Base-by-base conservation (phyloP, 495 filamentous ascomycete species). In the Cercophora newfieldiana region DNA sequence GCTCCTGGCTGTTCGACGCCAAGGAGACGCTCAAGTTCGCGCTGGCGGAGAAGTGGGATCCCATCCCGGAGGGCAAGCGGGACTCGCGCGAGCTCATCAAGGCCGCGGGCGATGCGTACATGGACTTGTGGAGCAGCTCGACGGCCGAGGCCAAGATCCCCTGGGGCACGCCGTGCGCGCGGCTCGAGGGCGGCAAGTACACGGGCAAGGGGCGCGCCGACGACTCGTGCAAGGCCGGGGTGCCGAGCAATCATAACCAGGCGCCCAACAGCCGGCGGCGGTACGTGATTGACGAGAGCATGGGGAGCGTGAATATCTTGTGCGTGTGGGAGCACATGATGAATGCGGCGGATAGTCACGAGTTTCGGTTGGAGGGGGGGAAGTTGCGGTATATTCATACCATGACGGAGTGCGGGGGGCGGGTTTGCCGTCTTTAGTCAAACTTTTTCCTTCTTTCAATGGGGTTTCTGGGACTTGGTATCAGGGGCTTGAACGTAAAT, bases 351-450 rank as follows among this genome's bases (percentile, higher is more conserved):
- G 80, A 81, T 31, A 75, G 72, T 47, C 80, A 81, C 33, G 75
- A 79, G 69, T 82, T 81, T 59, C 71, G 80, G 12, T 50, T 82
- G 0, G 79, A 82, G 67, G 70, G 69, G 10, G 77, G 78, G 0
- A 81, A 79, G 73, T 48, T 82, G 26, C 66, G 80, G 7, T 82
- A 77, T 47, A 48, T 81, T 0, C 80, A 82, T 65, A 79, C 80
- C 1, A 80, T 82, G 68, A 81, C 80, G 1, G 72, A 66, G 28
- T 70, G 64, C 59, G 65, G 33, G 3, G 65, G 63, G n/a, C 28
- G 30, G 29, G 21, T 33, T 14, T 69, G 67, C 59, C 54, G 50
- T 37, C n/a, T 69, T 10, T 69, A 25, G 63, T 10, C 30, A 8
- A 10, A 2, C 19, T 14, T 8, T 19, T 19, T 2, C 24, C 2